A percentile compares a stretch with the other conserved stretches of the same genome.
Conservation (phyloP, 2,329 filamentous ascomycete genomes). For the Alternaria metachromatica region DNA sequence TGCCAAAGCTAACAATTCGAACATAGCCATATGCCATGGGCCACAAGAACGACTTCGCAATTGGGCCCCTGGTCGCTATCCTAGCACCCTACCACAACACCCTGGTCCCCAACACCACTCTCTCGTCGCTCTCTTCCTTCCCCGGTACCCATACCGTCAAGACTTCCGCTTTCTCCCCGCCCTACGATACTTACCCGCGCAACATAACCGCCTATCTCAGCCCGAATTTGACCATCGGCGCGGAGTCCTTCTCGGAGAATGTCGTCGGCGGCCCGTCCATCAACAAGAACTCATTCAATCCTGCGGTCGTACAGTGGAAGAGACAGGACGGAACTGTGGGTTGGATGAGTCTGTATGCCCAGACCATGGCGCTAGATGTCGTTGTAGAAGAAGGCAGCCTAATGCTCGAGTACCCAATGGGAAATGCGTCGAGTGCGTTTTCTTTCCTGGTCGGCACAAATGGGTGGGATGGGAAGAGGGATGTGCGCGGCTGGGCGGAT, state of each 20-base stretch:
- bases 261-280: conserved; percentile 62
- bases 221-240: conserved; percentile 65
- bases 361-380: conserved; percentile 31
- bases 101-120: conserved; percentile 52
- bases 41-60: conserved; percentile 66
- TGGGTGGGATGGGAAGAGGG: conserved; percentile 52
- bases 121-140: conserved; percentile 55
- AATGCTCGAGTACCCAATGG: conserved; percentile 61
- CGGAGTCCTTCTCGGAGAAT: conserved; percentile 64
- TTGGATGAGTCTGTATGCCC: conserved; percentile 38
- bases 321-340: conserved; percentile 38
- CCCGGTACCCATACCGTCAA: conserved; percentile 61
- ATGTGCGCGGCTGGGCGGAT: conserved; percentile 56
- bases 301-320: conserved; percentile 66
- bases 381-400: conserved; percentile 45
- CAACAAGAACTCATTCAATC: conserved; percentile 63
- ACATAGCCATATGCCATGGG: conserved; percentile 60
- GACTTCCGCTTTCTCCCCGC: conserved; percentile 63
- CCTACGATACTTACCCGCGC: conserved; percentile 62
- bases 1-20: neutral
- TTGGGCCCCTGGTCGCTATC: conserved; percentile 63
- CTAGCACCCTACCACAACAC: conserved; percentile 59
- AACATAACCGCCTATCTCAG: conserved; percentile 68
- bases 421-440: conserved; percentile 59
- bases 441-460: conserved; percentile 58